Percentiles rank a stretch among this genome's conserved stretches.
phyloP scores from a whole-genome alignment of 2,329 filamentous ascomycete species.

The Diaporthe citriasiana region DNA sequence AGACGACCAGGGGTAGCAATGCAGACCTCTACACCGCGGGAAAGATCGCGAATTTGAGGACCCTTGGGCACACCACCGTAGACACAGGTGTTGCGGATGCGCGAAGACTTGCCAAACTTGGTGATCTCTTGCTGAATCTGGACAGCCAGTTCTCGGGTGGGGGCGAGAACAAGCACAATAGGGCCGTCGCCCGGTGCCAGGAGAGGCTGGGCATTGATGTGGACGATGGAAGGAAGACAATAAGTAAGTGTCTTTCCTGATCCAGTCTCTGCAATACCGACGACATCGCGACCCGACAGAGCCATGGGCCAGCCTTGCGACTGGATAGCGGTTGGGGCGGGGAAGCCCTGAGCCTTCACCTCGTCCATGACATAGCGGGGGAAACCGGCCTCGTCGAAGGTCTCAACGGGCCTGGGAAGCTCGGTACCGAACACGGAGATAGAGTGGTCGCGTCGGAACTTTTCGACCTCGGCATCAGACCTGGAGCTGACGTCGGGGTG shows the following conservation, averaged over 20 bases:
- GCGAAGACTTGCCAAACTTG: slow-evolving; percentile 98
- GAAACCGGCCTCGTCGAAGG: slow-evolving; percentile 97
- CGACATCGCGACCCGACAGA: slow-evolving; percentile 95
- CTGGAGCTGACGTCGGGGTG: slow-evolving; percentile 82
- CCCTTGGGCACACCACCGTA: slow-evolving; percentile 99
- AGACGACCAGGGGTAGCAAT: slow-evolving; percentile 98
- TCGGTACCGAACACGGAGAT: slow-evolving; percentile 86
- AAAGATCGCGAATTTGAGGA: slow-evolving; percentile 94
- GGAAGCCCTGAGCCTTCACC: slow-evolving; percentile 98
- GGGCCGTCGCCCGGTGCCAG: slow-evolving; percentile 95
- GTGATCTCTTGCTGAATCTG: slow-evolving; percentile 99
- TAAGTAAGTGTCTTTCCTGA: slow-evolving; percentile 99
- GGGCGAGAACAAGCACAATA: slow-evolving; percentile 95
- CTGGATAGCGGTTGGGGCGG: slow-evolving; percentile 94
- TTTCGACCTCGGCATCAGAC: slow-evolving; percentile 83
- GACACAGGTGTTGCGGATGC: slow-evolving; percentile 98
- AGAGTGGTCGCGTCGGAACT: slow-evolving; percentile 86
- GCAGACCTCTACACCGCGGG: slow-evolving; percentile 96
- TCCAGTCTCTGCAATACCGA: slow-evolving; percentile 98
- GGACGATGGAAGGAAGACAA: slow-evolving; percentile 96
- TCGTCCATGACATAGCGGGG: slow-evolving; percentile 97
- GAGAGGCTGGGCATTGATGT: slow-evolving; percentile 99
- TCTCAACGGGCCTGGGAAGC: slow-evolving; percentile 94
- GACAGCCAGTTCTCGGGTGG: slow-evolving; percentile 96
- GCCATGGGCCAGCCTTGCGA: slow-evolving; percentile 99